Base-by-base conservation (phyloP, 805 yeast genomes). In the Dipodascus albidus region DNA sequence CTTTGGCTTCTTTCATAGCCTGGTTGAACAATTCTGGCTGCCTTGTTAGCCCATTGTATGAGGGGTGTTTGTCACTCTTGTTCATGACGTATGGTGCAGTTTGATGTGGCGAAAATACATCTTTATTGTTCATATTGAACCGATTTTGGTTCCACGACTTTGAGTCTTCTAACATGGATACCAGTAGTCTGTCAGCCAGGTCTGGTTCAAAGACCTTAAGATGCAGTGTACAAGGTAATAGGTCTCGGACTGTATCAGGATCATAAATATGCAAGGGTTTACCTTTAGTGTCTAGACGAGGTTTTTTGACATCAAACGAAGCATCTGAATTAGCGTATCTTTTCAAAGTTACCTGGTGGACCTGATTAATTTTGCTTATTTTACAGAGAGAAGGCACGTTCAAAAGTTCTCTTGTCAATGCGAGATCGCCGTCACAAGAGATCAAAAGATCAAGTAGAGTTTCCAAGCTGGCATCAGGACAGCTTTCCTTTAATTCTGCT, bases 81-180 rank as follows among this genome's bases (percentile, higher is more conserved):
- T 67, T 52, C 31, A 61, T 59, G 0, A 70, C 59, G 59, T 72
- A 78, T 8, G 70, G 48, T 2, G 73, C 70, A 1, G 78, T 68
- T 3, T 68, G 63, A 62, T 82, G 88, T n/a, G 78, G 77, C 1
- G 90, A 79, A 3, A 61, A 62, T 51, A 87, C 84, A 51, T 71
- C 64, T 17, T 82, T 77, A 1, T 83, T 88, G 58, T 83, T 85
- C 8, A 86, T 68, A 54, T 77, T 74, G 62, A 86, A 86, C 57
- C 73, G 69, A 22, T 74, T 71, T 6, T 69, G 64, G 0, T 58
- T 59, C 68, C 80, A 79, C 0, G 58, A 53, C 0, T 68, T 59
- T 3, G 71, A 64, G 38, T 76, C 78, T 1, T 69, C 63, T 55
- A 77, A 54, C 14, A 83, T 67, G 19, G 71, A 68, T 11, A 60